Percentiles rank a stretch among this genome's conserved stretches.
Evolutionary conservation across 345 rosid species (phyloP).

Genomic region (Pelargonium nanum): DNA sequence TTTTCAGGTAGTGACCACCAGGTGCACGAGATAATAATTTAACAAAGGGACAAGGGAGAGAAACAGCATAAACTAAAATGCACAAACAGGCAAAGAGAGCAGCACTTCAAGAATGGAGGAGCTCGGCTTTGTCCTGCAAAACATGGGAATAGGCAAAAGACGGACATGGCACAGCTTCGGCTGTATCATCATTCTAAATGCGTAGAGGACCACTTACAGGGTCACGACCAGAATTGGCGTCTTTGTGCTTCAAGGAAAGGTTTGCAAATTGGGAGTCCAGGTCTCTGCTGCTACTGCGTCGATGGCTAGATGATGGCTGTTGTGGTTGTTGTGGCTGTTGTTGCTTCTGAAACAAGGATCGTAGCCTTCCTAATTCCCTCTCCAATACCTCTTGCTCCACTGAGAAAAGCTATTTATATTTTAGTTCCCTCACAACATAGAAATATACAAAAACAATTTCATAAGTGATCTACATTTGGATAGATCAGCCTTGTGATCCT

Average conservation of each 20-base stretch:
- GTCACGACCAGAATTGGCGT: slow-evolving; percentile 51
- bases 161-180: slow-evolving; percentile 17
- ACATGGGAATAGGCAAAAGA: slow-evolving; percentile 4
- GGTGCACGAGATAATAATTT: slow-evolving; percentile 44
- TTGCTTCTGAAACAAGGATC: slow-evolving; percentile 61
- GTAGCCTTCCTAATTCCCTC: slow-evolving; percentile 82
- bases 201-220: slow-evolving; percentile 52
- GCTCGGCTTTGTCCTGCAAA: slow-evolving; percentile 17
- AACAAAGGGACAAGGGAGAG: slow-evolving; percentile 12
- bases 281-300: slow-evolving; percentile 66
- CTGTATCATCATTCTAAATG: slow-evolving; percentile 31
- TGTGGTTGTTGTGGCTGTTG: slow-evolving; percentile 30
- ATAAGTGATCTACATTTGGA: neutral
- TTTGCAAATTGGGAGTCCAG: slow-evolving; percentile 78
- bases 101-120: slow-evolving; percentile 16
- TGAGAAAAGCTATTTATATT: slow-evolving; percentile 20
- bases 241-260: slow-evolving; percentile 68
- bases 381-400: slow-evolving; percentile 98
- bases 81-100: slow-evolving; percentile 13
- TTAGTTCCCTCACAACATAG: slow-evolving; percentile 5
- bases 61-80: slow-evolving; percentile 13
- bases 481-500: too few species aligned
- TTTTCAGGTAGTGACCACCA: slow-evolving; percentile 43
- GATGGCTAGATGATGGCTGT: slow-evolving; percentile 55
- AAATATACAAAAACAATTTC: neutral